Evolutionary conservation across 768 basidiomycete species (phyloP), one percentile per base, ranked within the genome.

Genomic region (Suillus hirtellus): DNA sequence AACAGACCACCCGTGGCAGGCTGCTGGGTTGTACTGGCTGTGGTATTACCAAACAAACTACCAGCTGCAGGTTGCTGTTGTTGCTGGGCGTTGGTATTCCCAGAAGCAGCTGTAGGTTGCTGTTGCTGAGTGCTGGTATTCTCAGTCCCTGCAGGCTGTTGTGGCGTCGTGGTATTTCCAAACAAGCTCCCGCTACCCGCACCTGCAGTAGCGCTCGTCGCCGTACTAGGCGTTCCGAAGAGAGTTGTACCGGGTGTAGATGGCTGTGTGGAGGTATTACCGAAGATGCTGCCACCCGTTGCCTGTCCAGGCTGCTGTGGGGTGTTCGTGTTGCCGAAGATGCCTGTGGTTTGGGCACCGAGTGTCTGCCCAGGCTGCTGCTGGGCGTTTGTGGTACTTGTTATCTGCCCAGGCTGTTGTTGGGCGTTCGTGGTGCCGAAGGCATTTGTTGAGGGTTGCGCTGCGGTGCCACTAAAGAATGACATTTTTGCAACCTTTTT

Each of bases 31-130:
- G 50, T 52, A 52, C 27, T 52, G 21, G 64, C 49, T 49, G 58
- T 62, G 46, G 68, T 59, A 59, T 50, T 62, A 19, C 68, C 67
- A 56, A 76, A 76, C 24, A 78, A 56, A 66, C 65, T 52, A 9
- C 68, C 66, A n/a, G 62, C 68, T 43, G 70, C 65, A 24, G 69
- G 71, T 60, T 66, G 70, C 53, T 62, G 61, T 56, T 67, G 67
- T 53, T 68, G 68, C 43, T 63, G 66, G 21, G 52, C n/a, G 21
- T n/a, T 53, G 10, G 61, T n/a, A 24, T 59, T 59, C 50, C 60
- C 58, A 21, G 64, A 68, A 10, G 75, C 58, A 64, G 65, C 68
- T 46, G 70, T 64, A 34, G 69, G 70, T 62, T 66, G 70, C 49
- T 61, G 61, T 49, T 67, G 68, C 44, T 63, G 67, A 46, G 58